phyloP scores from a whole-genome alignment of 768 basidiomycete species.

The Pisolithus orientalis region DNA sequence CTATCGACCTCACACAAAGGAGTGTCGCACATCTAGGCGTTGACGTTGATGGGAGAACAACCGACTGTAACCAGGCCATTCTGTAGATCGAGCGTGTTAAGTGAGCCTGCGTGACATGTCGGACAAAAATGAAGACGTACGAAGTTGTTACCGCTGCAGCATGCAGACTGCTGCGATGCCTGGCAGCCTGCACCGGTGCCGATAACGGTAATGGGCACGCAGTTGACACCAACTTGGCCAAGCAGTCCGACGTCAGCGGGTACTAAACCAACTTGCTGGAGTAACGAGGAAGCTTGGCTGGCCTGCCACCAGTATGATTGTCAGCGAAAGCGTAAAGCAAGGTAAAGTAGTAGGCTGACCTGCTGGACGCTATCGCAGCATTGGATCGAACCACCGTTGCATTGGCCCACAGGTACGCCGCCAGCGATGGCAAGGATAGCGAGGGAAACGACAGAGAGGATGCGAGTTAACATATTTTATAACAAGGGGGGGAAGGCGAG shows the following conservation, averaged over 20 bases:
- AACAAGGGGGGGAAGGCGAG: no score
- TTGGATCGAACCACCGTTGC: background rate
- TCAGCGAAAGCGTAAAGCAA: no score
- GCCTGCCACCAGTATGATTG: no score
- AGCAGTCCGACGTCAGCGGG: background rate
- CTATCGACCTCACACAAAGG: no score
- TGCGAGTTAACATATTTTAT: constrained; percentile 1
- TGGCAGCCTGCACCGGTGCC: background rate
- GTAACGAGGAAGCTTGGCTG: no score
- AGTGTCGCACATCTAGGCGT: no score
- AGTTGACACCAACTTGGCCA: constrained; percentile 3
- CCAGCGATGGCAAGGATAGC: constrained; percentile 1
- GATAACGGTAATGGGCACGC: constrained; percentile 3
- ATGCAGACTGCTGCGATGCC: constrained; percentile 5
- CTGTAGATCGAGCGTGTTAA: no score
- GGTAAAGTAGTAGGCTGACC: no score
- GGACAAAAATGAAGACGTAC: background rate
- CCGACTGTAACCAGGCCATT: no score
- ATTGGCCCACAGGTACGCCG: background rate
- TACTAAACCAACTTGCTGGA: background rate
- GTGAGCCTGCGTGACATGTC: no score
- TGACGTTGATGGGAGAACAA: no score
- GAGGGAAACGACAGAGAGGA: constrained; percentile 1
- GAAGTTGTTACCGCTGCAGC: constrained; percentile 3
- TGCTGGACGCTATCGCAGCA: no score